These are phyloP conservation scores for Oryza nivara DNA, from an alignment of 176 grass and related monocot species.

Conservation along the genomic window DNA sequence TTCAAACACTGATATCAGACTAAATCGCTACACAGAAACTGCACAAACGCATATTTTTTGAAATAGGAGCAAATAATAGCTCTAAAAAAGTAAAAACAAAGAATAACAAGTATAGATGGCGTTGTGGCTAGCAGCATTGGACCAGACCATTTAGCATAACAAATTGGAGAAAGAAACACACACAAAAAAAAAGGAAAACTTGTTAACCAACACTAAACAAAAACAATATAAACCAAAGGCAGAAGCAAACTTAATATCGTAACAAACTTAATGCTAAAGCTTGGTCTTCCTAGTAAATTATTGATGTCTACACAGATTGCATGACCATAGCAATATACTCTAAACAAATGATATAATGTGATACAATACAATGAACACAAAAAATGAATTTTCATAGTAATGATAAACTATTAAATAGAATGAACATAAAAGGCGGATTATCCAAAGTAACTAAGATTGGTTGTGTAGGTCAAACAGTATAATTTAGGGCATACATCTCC, in stretches of 20 bases:
- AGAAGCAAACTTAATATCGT: not conserved
- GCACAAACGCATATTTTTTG: not conserved
- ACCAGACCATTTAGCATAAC: not conserved
- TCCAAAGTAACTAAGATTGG: slow-evolving; percentile 7
- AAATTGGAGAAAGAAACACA: not conserved
- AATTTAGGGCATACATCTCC: slow-evolving; percentile 70
- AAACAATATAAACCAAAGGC: not conserved
- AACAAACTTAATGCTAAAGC: not conserved
- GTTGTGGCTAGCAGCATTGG: not conserved
- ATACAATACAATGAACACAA: not conserved
- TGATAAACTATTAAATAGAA: not conserved
- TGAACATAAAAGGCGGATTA: not conserved
- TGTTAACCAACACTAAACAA: too few relatives aligned
- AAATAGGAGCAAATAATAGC: not conserved
- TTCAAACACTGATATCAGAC: not conserved
- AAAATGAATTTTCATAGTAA: not conserved
- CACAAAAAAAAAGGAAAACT: not conserved
- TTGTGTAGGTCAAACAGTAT: not conserved
- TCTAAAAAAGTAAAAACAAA: not conserved
- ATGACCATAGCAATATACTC: not conserved
- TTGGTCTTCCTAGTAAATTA: not conserved
- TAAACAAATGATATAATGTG: not conserved
- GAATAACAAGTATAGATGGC: not conserved
- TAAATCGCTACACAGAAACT: not conserved
- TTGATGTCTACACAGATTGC: not conserved